Conservation (phyloP, 2,329 filamentous ascomycete species). For the Colletotrichum viniferum region DNA sequence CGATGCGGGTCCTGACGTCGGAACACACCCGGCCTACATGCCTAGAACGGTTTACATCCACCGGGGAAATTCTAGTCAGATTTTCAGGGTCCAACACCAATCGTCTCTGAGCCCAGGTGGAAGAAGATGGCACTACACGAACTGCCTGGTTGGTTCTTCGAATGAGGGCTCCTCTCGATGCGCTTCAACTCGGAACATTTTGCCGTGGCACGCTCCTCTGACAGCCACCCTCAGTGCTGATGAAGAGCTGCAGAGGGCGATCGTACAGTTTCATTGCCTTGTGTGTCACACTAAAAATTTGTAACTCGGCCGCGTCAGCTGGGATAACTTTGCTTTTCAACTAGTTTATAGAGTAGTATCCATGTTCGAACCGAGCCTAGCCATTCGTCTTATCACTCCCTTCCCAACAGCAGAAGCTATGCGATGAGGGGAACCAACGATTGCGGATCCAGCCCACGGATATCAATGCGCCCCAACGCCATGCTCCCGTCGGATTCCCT, state of each 20-base stretch:
- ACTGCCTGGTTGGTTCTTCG: neutral
- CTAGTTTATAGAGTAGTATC: neutral
- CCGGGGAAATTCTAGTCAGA: neutral
- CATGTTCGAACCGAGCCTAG: constrained; percentile 1
- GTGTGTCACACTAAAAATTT: neutral
- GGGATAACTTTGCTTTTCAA: neutral
- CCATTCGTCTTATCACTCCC: neutral
- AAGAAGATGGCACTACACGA: neutral
- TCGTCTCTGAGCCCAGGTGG: neutral
- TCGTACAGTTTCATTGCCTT: neutral
- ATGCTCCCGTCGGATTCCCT: constrained; percentile 2
- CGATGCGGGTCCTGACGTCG: neutral
- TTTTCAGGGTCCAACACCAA: neutral
- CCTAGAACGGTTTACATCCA: neutral
- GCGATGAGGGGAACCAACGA: neutral
- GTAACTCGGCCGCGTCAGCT: neutral
- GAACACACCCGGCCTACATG: neutral
- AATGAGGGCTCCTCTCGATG: neutral
- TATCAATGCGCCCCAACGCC: constrained; percentile 21
- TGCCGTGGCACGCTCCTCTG: neutral
- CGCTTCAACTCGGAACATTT: neutral
- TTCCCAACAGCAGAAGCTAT: neutral
- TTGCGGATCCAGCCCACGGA: constrained; percentile 20
- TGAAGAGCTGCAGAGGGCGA: neutral
- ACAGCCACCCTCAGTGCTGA: neutral